These are phyloP conservation scores for Beauveria caledonica DNA, from an alignment of 2,329 filamentous ascomycete species.

Conservation along the genomic window DNA sequence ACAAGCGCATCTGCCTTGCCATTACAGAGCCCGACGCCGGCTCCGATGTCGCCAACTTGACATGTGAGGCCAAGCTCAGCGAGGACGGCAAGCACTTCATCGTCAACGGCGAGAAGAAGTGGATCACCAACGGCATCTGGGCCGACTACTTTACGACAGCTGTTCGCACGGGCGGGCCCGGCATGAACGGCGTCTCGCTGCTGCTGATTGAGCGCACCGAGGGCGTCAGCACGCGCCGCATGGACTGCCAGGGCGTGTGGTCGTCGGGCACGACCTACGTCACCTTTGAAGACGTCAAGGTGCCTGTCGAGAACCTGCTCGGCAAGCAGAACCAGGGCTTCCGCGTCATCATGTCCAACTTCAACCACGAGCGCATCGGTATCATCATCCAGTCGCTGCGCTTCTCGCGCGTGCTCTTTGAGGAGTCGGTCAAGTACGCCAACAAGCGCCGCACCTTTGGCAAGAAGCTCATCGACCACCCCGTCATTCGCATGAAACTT, in stretches of 20 bases:
- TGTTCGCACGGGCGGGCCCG: slow-evolving; percentile 77
- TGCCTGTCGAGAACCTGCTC: slow-evolving; percentile 96
- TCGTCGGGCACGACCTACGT: slow-evolving; percentile 92
- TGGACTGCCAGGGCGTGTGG: slow-evolving; percentile 99
- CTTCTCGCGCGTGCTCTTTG: slow-evolving; percentile 94
- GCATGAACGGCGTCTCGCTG: slow-evolving; percentile 88
- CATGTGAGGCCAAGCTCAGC: slow-evolving; percentile 88
- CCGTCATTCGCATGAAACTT: slow-evolving; percentile 94
- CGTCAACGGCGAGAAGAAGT: slow-evolving; percentile 99
- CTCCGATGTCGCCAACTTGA: slow-evolving; percentile 89
- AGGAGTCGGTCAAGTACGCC: slow-evolving; percentile 92
- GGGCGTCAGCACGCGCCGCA: slow-evolving; percentile 84
- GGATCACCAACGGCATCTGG: slow-evolving; percentile 99
- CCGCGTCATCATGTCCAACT: slow-evolving; percentile 99
- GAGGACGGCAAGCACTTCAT: slow-evolving; percentile 99
- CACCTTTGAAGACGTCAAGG: slow-evolving; percentile 98
- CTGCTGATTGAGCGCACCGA: slow-evolving; percentile 86
- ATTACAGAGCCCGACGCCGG: slow-evolving; percentile 97
- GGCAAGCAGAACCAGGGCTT: slow-evolving; percentile 98
- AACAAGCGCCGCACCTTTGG: slow-evolving; percentile 96
- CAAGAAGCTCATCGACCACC: slow-evolving; percentile 93
- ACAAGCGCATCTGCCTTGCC: slow-evolving; percentile 95
- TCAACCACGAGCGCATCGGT: slow-evolving; percentile 98
- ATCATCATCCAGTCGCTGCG: slow-evolving; percentile 97
- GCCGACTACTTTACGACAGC: slow-evolving; percentile 96